Conservation (phyloP, 2,329 filamentous ascomycete species). For the Talaromyces funiculosus region DNA sequence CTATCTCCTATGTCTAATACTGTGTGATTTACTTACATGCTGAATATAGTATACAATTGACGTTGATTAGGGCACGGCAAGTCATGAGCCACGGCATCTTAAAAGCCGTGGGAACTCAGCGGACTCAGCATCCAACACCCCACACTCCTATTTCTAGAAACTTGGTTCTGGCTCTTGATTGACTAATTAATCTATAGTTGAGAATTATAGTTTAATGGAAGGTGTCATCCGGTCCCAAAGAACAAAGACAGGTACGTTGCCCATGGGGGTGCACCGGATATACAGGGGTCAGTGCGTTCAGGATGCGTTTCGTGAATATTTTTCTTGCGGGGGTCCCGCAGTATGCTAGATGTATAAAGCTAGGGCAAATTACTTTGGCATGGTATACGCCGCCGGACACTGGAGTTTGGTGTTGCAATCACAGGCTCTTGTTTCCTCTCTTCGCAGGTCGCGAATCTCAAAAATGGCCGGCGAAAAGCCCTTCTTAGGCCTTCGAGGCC, state of each 20-base stretch:
- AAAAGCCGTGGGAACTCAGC: neutral
- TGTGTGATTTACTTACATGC: neutral
- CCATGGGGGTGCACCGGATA: neutral
- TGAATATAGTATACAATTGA: neutral
- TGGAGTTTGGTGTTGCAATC: neutral
- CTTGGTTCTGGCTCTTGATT: neutral
- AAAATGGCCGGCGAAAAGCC: conserved; percentile 11
- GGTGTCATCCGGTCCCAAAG: neutral
- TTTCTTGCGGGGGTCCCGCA: neutral
- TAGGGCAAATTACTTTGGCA: neutral
- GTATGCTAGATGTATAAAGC: neutral
- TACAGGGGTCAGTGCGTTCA: neutral
- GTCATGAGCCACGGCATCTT: neutral
- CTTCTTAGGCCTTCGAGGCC: conserved; percentile 62
- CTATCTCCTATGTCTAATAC: neutral
- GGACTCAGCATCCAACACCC: neutral
- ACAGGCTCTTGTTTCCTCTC: neutral
- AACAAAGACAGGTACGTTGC: neutral
- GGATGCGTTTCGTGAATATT: neutral
- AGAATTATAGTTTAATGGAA: neutral
- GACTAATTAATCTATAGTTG: neutral
- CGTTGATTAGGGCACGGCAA: neutral
- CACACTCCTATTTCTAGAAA: neutral
- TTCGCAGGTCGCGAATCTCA: neutral
- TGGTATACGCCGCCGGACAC: neutral